Evolutionary conservation across 1,284 basidiomycete genomes (phyloP).

Genomic region (Bjerkandera adusta): DNA sequence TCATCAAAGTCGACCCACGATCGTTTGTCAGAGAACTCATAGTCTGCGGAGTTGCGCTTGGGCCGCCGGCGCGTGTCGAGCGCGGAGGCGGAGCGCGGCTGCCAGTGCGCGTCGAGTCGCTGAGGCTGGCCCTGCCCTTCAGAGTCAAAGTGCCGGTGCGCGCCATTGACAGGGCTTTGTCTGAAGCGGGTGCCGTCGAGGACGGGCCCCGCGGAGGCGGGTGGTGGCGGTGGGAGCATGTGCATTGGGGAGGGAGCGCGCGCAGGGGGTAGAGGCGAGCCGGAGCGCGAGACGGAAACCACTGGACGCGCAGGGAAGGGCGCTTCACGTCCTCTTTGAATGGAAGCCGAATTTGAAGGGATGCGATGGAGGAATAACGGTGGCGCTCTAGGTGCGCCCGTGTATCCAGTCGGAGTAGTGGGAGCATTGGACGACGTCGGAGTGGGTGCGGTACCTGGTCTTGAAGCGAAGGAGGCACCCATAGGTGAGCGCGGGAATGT

Average conservation of each 20-base stretch:
- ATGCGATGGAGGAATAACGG: constrained; percentile 28
- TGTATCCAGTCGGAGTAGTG: too few relatives aligned
- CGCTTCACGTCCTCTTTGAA: constrained; percentile 45
- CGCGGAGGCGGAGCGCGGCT: constrained; percentile 17
- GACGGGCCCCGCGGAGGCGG: constrained; percentile 12
- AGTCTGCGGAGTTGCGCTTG: background rate
- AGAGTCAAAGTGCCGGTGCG: too few relatives aligned
- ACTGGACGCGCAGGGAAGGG: constrained; percentile 49
- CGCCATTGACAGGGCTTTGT: too few relatives aligned
- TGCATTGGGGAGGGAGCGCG: constrained; percentile 22
- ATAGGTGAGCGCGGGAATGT: background rate
- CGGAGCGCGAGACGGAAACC: constrained; percentile 24
- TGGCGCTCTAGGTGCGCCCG: constrained; percentile 12
- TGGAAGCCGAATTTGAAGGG: constrained; percentile 20
- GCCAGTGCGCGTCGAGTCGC: constrained; percentile 21
- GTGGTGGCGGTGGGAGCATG: constrained; percentile 15
- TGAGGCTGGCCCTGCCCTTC: too few relatives aligned
- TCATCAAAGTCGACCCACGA: constrained; percentile 10
- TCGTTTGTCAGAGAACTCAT: constrained; percentile 1
- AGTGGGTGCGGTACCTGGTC: constrained; percentile 4
- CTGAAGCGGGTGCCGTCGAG: too few relatives aligned
- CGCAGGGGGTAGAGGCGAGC: constrained; percentile 18
- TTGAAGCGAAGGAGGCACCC: background rate
- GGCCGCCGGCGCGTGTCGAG: background rate
- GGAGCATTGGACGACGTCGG: constrained; percentile 13